These are phyloP conservation scores for Daldinia loculata DNA, from an alignment of 495 filamentous ascomycete genomes.

Conservation along the genomic window DNA sequence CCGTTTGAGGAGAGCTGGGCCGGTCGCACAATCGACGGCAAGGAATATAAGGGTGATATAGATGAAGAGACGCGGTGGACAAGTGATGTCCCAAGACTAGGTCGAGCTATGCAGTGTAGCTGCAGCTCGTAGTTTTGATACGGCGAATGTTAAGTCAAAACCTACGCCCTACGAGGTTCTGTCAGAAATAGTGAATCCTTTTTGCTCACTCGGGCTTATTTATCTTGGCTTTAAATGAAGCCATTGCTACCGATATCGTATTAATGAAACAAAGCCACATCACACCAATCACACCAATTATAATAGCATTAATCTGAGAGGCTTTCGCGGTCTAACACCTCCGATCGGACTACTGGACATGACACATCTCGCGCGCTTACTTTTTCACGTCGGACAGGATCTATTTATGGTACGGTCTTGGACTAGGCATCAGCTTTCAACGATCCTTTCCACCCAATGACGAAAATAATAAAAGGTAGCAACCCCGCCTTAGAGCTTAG, in stretches of 20 bases:
- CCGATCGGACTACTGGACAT: neutral
- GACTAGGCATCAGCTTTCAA: neutral
- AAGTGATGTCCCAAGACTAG: conserved; percentile 81
- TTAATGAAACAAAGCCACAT: neutral
- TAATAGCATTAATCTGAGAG: neutral
- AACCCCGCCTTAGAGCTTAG: neutral
- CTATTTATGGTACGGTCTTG: neutral
- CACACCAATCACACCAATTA: neutral
- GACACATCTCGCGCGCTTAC: neutral
- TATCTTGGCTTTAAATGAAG: neutral
- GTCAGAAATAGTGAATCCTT: neutral
- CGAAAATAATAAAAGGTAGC: neutral
- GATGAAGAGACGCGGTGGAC: conserved; percentile 85
- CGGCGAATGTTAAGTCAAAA: neutral
- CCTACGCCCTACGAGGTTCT: neutral
- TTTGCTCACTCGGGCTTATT: neutral
- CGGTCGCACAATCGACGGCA: conserved; percentile 49
- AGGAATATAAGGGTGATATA: conserved; percentile 59
- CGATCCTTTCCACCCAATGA: neutral
- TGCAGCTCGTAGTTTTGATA: conserved; percentile 64
- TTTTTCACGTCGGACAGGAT: neutral
- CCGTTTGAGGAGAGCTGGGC: conserved; percentile 88
- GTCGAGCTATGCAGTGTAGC: conserved; percentile 88
- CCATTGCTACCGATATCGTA: neutral
- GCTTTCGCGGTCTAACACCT: neutral